A percentile compares a stretch with the other conserved stretches of the same genome.
Evolutionary conservation across 2,329 filamentous ascomycete genomes (phyloP).

Genomic region (Phaeosphaeria sp.): DNA sequence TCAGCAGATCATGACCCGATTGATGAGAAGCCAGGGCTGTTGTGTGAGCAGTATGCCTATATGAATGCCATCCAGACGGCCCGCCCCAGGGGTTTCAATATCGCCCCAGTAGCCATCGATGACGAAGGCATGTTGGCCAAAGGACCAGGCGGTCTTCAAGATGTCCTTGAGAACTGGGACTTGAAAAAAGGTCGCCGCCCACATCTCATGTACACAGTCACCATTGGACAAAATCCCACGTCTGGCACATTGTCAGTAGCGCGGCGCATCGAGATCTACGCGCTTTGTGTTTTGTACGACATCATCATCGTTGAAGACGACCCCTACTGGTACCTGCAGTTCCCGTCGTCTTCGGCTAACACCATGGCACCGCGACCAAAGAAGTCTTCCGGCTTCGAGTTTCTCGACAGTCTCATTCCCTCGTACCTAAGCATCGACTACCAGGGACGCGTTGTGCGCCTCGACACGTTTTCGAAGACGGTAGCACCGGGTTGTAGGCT

Average conservation of each 20-base stretch:
- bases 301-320: conserved; percentile 93
- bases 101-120: conserved; percentile 78
- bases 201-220: conserved; percentile 88
- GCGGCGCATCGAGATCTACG: conserved; percentile 80
- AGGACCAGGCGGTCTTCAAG: conserved; percentile 75
- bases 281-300: conserved; percentile 81
- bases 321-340: conserved; percentile 95
- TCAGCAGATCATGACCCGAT: conserved; percentile 70
- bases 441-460: conserved; percentile 84
- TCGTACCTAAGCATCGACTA: conserved; percentile 82
- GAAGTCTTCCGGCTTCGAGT: conserved; percentile 71
- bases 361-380: conserved; percentile 45
- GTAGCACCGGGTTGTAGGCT: conserved; percentile 87
- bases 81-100: conserved; percentile 71
- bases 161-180: conserved; percentile 86
- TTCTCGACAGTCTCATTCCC: conserved; percentile 82
- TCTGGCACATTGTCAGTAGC: conserved; percentile 75
- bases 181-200: conserved; percentile 73
- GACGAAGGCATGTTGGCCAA: conserved; percentile 77
- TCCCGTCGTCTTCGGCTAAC: conserved; percentile 68
- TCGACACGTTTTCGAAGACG: conserved; percentile 95
- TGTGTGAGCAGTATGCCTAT: conserved; percentile 83
- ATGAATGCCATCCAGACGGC: conserved; percentile 75
- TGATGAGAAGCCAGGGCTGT: conserved; percentile 73
- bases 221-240: conserved; percentile 90